phyloP scores from a whole-genome alignment of 345 rosid species.

The Laguncularia racemosa region DNA sequence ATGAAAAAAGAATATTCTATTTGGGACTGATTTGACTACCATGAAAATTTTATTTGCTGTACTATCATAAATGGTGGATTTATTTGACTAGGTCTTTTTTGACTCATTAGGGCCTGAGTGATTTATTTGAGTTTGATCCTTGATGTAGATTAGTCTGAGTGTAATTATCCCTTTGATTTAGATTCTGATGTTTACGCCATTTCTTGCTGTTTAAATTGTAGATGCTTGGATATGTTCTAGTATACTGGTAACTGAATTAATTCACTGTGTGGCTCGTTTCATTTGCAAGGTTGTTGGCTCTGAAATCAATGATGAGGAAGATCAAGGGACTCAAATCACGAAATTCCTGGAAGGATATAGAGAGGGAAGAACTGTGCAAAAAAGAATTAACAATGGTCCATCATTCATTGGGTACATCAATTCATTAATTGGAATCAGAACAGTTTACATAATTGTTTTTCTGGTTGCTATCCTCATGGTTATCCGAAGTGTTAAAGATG shows the following conservation, averaged over 20 bases:
- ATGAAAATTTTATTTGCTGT: no score
- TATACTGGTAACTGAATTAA: not conserved
- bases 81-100: no score
- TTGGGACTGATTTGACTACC: no score
- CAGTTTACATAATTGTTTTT: conserved; percentile 55
- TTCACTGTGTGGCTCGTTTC: not conserved
- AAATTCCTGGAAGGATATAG: conserved; percentile 71
- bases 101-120: no score
- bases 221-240: not conserved
- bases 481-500: conserved; percentile 34
- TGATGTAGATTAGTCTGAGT: no score
- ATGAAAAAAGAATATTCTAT: no score
- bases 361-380: conserved; percentile 57
- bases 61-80: no score
- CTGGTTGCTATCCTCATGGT: conserved; percentile 59
- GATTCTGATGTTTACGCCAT: not conserved
- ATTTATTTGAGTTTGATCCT: no score
- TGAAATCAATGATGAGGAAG: conserved; percentile 58
- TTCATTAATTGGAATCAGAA: conserved; percentile 55
- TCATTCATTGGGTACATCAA: conserved; percentile 61
- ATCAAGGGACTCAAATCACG: conserved; percentile 69
- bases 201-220: not conserved
- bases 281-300: conserved; percentile 47
- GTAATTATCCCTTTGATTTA: no score
- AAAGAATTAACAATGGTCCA: conserved; percentile 47